phyloP scores from a whole-genome alignment of 352 stramenopile genomes.

The Phytophthora cactorum region DNA sequence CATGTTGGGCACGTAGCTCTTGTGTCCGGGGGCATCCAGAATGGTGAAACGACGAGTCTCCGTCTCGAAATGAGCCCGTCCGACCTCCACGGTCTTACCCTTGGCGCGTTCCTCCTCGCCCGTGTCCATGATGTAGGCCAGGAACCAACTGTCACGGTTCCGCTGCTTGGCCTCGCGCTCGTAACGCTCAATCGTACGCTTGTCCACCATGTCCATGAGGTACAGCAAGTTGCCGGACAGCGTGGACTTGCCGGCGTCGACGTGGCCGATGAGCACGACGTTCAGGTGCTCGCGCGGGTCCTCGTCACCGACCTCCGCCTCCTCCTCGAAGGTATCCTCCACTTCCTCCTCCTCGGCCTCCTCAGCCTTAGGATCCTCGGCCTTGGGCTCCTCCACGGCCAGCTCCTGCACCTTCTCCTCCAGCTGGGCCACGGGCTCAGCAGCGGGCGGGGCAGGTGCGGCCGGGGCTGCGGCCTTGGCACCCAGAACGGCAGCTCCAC shows the following conservation, averaged over 20 bases:
- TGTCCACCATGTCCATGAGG: slow-evolving; percentile 99
- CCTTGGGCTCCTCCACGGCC: slow-evolving; percentile 22
- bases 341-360: slow-evolving; percentile 48
- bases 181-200: slow-evolving; percentile 99
- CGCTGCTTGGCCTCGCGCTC: slow-evolving; percentile 97
- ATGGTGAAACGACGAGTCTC: slow-evolving; percentile 97
- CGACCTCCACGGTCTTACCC: slow-evolving; percentile 87
- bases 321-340: slow-evolving; percentile 65
- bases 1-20: slow-evolving; percentile 99
- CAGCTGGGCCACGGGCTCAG: slow-evolving; percentile 35
- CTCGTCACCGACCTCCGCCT: slow-evolving; percentile 85
- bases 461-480: slow-evolving; percentile 23
- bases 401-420: slow-evolving; percentile 44
- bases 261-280: slow-evolving; percentile 99
- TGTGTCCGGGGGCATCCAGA: slow-evolving; percentile 98
- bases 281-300: slow-evolving; percentile 98
- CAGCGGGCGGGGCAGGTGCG: slow-evolving; percentile 21
- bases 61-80: slow-evolving; percentile 97
- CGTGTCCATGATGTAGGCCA: slow-evolving; percentile 99
- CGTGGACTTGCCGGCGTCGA: slow-evolving; percentile 99
- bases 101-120: slow-evolving; percentile 98
- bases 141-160: slow-evolving; percentile 91
- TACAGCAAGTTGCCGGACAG: slow-evolving; percentile 98
- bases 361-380: slow-evolving; percentile 38
- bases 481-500: slow-evolving; percentile 47